Base-by-base conservation (phyloP, 768 basidiomycete species). In the Paxillus rubicundulus region DNA sequence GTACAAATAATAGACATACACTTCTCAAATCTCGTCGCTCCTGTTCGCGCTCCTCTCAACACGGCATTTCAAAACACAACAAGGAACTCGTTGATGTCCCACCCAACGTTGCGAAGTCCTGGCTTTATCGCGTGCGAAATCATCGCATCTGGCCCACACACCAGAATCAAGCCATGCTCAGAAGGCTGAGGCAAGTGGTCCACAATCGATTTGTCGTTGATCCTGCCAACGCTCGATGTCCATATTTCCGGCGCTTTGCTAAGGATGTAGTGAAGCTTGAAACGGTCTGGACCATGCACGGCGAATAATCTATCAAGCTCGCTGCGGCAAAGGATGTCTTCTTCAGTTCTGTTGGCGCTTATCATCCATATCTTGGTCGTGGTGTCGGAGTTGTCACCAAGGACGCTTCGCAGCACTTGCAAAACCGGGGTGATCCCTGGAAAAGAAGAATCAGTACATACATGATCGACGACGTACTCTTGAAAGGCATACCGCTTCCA, bases 381-480 rank as follows among this genome's bases (percentile, higher is more conserved):
- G 1, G 57, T 59, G 50, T 78, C 74, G 13, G 51, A 45, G 1
- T 45, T 17, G 50, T 82, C 79, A 18, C 60, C 62, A 40, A 82
- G 63, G 41, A 84, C 68, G 43, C 71, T 71, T 1, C 78, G 74
- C 1, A 83, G 65, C 18, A 83, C 76, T 61, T 84, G 82, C 1
- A 82, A 63, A 41, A 85, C 80, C 0, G 83, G 82, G 1, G 83
- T 83, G 46, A 84, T 78, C 20, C 77, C 76, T 73, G 41, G 12
- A 45, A n/a, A n/a, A n/a, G n/a, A 27, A 36, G 39, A 32, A 2
- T 44, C 10, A 24, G 17, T 14, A 45, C 40, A 28, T 14, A 45
- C 40, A 28, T 13, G 36, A 33, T 16, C 40, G 5, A 45, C 36
- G n/a, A 24, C 14, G 4, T 36, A 46, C 32, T 6, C 3, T 50